Percentiles rank a stretch among this genome's conserved stretches.
Conservation (phyloP, 2,329 filamentous ascomycete genomes). For the Cytospora leucostoma region DNA sequence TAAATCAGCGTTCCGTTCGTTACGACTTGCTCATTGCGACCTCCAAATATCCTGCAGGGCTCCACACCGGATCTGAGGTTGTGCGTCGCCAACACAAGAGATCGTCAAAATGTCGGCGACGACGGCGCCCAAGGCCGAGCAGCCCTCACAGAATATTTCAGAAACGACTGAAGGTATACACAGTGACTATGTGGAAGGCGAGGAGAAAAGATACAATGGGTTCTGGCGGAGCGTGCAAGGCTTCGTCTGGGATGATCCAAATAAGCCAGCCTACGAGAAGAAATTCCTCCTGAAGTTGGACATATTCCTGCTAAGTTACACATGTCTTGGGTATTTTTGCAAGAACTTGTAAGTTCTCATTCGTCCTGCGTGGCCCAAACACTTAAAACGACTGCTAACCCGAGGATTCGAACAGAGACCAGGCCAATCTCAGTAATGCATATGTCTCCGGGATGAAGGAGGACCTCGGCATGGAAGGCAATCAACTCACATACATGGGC, state of each 20-base stretch:
- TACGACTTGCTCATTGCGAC: not conserved
- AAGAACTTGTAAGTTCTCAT: slow-evolving; percentile 21
- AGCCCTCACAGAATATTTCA: not conserved
- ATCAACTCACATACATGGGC: slow-evolving; percentile 19
- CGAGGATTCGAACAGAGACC: not conserved
- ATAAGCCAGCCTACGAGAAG: slow-evolving; percentile 30
- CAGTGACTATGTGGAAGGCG: not conserved
- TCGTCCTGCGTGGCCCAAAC: not conserved
- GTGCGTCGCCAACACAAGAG: too few species aligned
- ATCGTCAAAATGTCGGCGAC: not conserved
- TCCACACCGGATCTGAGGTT: not conserved
- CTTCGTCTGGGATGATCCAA: slow-evolving; percentile 37
- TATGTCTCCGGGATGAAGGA: slow-evolving; percentile 28
- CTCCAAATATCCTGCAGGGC: not conserved
- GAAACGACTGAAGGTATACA: not conserved
- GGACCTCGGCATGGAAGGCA: slow-evolving; percentile 24
- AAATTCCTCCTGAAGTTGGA: slow-evolving; percentile 29
- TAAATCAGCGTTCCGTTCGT: not conserved
- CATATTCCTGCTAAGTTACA: slow-evolving; percentile 19
- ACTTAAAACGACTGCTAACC: not conserved
- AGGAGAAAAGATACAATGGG: not conserved
- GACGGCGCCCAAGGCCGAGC: not conserved
- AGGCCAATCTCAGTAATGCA: slow-evolving; percentile 25
- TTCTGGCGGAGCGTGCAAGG: slow-evolving; percentile 29
- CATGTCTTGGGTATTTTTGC: slow-evolving; percentile 26